These are phyloP conservation scores for Trametes cingulata DNA, from an alignment of 768 basidiomycete genomes.

Conservation along the genomic window DNA sequence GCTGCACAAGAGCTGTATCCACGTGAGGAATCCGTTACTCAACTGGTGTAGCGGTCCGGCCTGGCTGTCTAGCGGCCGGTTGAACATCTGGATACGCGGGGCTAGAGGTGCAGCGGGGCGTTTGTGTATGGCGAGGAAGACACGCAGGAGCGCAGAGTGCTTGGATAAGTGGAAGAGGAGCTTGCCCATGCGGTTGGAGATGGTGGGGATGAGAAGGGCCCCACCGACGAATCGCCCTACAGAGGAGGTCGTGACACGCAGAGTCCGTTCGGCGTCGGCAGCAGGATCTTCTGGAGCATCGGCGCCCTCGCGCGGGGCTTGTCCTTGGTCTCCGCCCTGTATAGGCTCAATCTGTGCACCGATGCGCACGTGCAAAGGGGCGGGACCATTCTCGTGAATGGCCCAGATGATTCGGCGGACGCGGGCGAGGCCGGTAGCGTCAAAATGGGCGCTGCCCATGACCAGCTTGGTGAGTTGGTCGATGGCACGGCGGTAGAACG, in stretches of 20 bases:
- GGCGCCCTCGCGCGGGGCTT: constrained; percentile 25
- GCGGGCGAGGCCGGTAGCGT: neutral
- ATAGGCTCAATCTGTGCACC: constrained; percentile 22
- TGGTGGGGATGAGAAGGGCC: constrained; percentile 65
- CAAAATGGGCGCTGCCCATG: constrained; percentile 20
- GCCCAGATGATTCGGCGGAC: constrained; percentile 27
- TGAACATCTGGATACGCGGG: constrained; percentile 1
- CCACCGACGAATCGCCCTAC: constrained; percentile 70
- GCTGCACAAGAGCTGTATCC: constrained; percentile 51
- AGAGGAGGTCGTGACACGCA: constrained; percentile 57
- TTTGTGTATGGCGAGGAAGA: constrained; percentile 34
- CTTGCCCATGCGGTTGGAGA: constrained; percentile 65
- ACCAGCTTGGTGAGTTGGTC: constrained; percentile 25
- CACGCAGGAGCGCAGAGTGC: constrained; percentile 38
- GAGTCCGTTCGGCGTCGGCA: constrained; percentile 57
- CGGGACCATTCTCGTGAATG: constrained; percentile 26
- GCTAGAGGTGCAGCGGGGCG: constrained; percentile 6
- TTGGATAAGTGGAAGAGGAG: constrained; percentile 57
- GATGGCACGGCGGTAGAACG: constrained; percentile 27
- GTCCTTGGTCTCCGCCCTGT: neutral
- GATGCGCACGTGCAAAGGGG: constrained; percentile 26
- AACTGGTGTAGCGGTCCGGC: constrained; percentile 29
- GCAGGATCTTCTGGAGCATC: constrained; percentile 34
- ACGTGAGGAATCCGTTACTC: constrained; percentile 35
- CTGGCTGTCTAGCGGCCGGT: neutral